A percentile compares a stretch with the other conserved stretches of the same genome.
These are phyloP conservation scores for Misopates orontium DNA, from an alignment of 257 asterid genomes.

Conservation along the genomic window DNA sequence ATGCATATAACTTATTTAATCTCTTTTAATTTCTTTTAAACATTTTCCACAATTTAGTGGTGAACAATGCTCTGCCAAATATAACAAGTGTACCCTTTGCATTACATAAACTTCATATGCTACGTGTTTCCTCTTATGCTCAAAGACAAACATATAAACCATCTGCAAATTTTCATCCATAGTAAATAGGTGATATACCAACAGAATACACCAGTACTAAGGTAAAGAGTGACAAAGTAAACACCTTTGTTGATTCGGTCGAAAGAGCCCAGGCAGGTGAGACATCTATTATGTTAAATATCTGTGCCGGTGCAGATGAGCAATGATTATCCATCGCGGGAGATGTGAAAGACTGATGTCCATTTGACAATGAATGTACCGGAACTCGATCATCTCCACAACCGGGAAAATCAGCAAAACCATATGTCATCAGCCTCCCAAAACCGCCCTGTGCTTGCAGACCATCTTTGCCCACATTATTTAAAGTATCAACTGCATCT, in stretches of 20 bases:
- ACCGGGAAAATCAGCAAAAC: constrained; percentile 59
- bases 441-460: constrained; percentile 69
- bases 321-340: constrained; percentile 32
- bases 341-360: constrained; percentile 43
- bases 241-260: constrained; percentile 86
- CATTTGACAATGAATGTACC: constrained; percentile 49
- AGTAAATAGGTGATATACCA: constrained; percentile 5
- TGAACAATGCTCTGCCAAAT: neutral
- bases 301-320: constrained; percentile 42
- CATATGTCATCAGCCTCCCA: constrained; percentile 60
- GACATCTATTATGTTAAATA: constrained; percentile 66
- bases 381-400: constrained; percentile 42
- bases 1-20: constrained; percentile 16
- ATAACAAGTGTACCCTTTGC: neutral
- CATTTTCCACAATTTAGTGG: constrained; percentile 11
- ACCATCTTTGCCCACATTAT: constrained; percentile 39
- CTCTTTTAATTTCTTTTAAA: constrained; percentile 3
- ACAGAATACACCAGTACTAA: constrained; percentile 7
- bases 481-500: constrained; percentile 36
- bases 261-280: constrained; percentile 84
- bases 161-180: neutral
- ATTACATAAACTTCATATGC: neutral
- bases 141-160: constrained; percentile 19
- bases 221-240: constrained; percentile 18
- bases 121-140: constrained; percentile 20